Percentiles rank a stretch among this genome's conserved stretches.
phyloP scores from a whole-genome alignment of 495 filamentous ascomycete genomes.

The Saxispiralis lemnorum region DNA sequence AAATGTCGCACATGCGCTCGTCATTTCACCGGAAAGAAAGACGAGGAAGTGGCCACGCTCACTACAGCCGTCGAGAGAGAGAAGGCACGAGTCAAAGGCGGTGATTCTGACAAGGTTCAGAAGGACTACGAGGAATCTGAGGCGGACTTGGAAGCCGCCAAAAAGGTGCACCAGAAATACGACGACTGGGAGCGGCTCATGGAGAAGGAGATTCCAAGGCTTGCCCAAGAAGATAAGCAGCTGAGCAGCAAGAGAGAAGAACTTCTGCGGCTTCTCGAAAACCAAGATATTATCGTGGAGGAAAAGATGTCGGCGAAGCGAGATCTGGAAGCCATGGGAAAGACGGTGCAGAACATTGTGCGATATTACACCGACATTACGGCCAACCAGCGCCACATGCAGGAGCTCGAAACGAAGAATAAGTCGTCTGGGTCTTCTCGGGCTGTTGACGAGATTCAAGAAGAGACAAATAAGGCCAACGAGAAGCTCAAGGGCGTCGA shows the following conservation, averaged over 20 bases:
- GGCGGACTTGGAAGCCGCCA: conserved; percentile 37
- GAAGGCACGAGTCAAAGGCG: conserved; percentile 35
- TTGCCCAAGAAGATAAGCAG: conserved; percentile 42
- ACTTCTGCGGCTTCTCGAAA: conserved; percentile 49
- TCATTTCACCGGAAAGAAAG: conserved; percentile 32
- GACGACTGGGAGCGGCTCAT: conserved; percentile 55
- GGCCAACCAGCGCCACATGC: conserved; percentile 49
- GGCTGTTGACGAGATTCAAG: conserved; percentile 68
- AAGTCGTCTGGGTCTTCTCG: conserved; percentile 42
- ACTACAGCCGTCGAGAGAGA: conserved; percentile 30
- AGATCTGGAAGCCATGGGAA: conserved; percentile 57
- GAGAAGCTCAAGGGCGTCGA: conserved; percentile 49
- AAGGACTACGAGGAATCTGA: conserved; percentile 35
- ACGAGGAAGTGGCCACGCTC: conserved; percentile 30
- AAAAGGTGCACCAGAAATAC: conserved; percentile 44
- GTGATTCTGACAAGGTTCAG: conserved; percentile 29
- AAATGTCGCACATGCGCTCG: conserved; percentile 55
- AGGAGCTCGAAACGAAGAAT: conserved; percentile 53
- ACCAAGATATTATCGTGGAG: conserved; percentile 51
- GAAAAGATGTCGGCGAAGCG: conserved; percentile 45
- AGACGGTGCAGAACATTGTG: conserved; percentile 58
- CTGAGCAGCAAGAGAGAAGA: conserved; percentile 36
- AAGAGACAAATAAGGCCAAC: conserved; percentile 47
- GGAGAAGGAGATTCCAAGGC: conserved; percentile 48
- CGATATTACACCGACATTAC: conserved; percentile 54